These are phyloP conservation scores for Styphnolobium japonicum DNA, from an alignment of 306 rosid species.

Conservation along the genomic window DNA sequence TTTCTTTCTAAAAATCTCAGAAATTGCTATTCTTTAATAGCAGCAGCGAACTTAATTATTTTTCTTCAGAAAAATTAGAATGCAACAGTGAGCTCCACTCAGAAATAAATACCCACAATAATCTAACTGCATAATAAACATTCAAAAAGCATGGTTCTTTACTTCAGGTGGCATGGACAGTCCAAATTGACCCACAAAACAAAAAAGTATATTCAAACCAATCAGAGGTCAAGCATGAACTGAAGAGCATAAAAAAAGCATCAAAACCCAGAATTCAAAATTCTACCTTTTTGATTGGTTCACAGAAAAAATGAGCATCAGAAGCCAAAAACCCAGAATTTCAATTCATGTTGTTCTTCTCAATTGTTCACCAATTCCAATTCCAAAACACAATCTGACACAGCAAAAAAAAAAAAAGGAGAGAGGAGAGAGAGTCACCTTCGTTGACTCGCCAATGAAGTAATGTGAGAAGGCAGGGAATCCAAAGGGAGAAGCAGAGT, in stretches of 20 bases:
- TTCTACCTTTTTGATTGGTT: not conserved
- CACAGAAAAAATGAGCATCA: not conserved
- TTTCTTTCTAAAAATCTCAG: not conserved
- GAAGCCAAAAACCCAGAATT: not conserved
- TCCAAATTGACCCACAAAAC: not conserved
- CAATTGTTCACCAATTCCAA: not conserved
- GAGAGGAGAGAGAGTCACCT: slow-evolving; percentile 15
- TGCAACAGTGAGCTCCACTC: slow-evolving; percentile 16
- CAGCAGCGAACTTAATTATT: not conserved
- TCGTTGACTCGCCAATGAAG: slow-evolving; percentile 11
- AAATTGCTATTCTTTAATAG: not conserved
- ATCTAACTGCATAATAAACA: not conserved
- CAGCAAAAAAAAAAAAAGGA: not conserved
- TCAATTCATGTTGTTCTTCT: not conserved
- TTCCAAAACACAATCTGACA: not conserved
- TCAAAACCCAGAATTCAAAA: slow-evolving; percentile 6
- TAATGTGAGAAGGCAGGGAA: slow-evolving; percentile 30
- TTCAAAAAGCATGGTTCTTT: not conserved
- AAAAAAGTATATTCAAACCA: not conserved
- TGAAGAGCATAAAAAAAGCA: not conserved
- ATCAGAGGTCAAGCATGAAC: not conserved
- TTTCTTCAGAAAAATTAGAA: not conserved
- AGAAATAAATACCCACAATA: not conserved
- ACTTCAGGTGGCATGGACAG: not conserved
- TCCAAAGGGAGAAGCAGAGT: slow-evolving; percentile 34